phyloP scores from a whole-genome alignment of 1,139 yeast genomes.

The Taphrina wiesneri region DNA sequence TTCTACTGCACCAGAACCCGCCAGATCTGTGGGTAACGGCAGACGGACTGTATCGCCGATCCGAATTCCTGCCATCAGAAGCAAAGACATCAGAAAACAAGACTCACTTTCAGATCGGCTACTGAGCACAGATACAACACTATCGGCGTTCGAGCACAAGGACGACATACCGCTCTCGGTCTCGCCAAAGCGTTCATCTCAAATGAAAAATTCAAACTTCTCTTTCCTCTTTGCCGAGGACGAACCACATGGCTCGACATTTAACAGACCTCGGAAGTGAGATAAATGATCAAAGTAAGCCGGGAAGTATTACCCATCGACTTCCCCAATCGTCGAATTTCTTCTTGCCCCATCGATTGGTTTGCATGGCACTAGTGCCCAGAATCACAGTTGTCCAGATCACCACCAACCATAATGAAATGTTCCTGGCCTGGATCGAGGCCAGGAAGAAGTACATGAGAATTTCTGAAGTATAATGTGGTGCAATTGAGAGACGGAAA shows the following conservation, averaged over 20 bases:
- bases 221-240: constrained; percentile 1
- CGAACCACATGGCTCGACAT: not conserved
- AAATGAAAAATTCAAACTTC: not conserved
- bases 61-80: constrained; percentile 2
- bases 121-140: not conserved
- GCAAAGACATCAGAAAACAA: not conserved
- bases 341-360: constrained; percentile 20
- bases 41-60: not conserved
- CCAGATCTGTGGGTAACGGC: not conserved
- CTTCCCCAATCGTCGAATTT: constrained; percentile 27
- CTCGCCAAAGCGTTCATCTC: not conserved
- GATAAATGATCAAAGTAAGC: constrained; percentile 3
- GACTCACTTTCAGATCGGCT: not conserved
- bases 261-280: constrained; percentile 5
- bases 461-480: constrained; percentile 81
- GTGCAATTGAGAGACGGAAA: constrained; percentile 61
- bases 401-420: constrained; percentile 22
- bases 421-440: constrained; percentile 11
- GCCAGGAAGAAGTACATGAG: constrained; percentile 56
- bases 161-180: not conserved
- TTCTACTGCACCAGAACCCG: not conserved
- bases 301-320: constrained; percentile 31
- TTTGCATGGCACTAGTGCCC: constrained; percentile 22
- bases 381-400: constrained; percentile 31
- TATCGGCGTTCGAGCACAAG: not conserved